Percentiles rank a stretch among this genome's conserved stretches.
Evolutionary conservation across 148 eudicot species (phyloP).

Genomic region (Rhododendron kiyosumense): DNA sequence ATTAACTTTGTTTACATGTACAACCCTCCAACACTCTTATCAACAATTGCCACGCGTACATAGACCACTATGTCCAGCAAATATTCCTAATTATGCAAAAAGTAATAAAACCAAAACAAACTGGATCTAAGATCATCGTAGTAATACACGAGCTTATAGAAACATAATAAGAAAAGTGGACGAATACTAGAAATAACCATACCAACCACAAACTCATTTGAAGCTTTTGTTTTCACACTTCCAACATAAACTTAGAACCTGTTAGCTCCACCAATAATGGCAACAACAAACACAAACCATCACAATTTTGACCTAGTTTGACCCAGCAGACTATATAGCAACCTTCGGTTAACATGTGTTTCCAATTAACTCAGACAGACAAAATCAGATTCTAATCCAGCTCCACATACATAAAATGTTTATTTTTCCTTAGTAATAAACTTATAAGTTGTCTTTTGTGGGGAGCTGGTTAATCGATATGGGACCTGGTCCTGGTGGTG

Average conservation of each 20-base stretch:
- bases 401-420: background rate
- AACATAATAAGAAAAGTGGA: background rate
- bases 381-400: background rate
- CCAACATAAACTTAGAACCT: background rate
- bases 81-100: background rate
- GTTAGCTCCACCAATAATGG: background rate
- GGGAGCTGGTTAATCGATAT: background rate
- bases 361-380: background rate
- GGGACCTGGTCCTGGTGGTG: background rate
- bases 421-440: background rate
- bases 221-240: background rate
- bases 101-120: background rate
- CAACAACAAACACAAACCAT: background rate
- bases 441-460: background rate
- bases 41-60: background rate
- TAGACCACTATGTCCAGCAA: background rate
- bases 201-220: slow-evolving; percentile 5
- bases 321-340: background rate
- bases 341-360: background rate
- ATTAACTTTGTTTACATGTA: background rate
- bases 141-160: background rate
- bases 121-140: background rate
- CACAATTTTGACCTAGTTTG: background rate
- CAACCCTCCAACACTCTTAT: background rate
- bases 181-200: background rate